Base-by-base conservation (phyloP, 805 yeast species). In the Zygotorulaspora danielsina region DNA sequence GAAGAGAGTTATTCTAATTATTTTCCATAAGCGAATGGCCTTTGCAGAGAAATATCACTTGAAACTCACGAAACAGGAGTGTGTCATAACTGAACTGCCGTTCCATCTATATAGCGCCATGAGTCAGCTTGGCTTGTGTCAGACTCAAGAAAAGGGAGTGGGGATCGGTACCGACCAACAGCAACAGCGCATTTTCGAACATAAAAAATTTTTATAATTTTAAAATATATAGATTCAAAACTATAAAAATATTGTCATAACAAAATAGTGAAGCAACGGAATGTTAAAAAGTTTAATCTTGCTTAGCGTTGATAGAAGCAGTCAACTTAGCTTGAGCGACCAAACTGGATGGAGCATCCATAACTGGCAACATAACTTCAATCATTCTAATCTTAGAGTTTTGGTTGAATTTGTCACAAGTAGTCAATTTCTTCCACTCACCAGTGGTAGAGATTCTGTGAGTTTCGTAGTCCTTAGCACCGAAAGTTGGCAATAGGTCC, bases 331-430 rank as follows among this genome's bases (percentile, higher is more conserved):
- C 86, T 69, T 80, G 87, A 59, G 71, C 73, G 46, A 75, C 72
- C 66, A 84, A 74, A 59, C 75, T 73, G 41, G 65, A 66, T 51
- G 84, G 84, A 45, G 86, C 86, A 67, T 80, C 86, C 75, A 78
- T 72, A 50, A 70, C 75, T 51, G 76, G 81, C 51, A 81, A 66
- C 80, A 78, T 77, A 36, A 81, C 70, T 66, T 81, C 87, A 45
- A 81, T 67, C 63, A 81, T 52, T 69, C 86, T 74, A 53, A 78
- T 75, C 67, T 72, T 79, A 47, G 73, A 69, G 63, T 76, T 73
- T 49, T 65, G 65, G 54, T 73, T 68, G 64, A 80, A 80, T 11
- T 54, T 69, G 37, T 62, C 51, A 57, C 70, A 71, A 12, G 55
- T 51, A 44, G 75, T 72, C 51, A 79, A 61, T 30, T 65, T 64